Evolutionary conservation across 805 yeast genomes (phyloP).

Genomic region (Ogataea methanolica): DNA sequence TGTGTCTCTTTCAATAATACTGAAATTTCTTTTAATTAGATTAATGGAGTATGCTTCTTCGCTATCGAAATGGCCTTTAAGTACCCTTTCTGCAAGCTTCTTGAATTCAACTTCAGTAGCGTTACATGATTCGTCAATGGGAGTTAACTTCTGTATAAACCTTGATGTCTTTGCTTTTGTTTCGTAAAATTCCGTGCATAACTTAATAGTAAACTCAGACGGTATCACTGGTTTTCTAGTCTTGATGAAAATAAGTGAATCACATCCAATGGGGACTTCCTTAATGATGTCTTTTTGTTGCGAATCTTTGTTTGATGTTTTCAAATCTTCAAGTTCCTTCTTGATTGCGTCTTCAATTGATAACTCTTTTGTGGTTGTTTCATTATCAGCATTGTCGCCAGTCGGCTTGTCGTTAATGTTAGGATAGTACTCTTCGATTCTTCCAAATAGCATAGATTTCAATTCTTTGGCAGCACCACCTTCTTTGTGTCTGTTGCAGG

Average conservation of each 20-base stretch:
- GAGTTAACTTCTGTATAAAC: constrained; percentile 75
- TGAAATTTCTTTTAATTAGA: constrained; percentile 74
- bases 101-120: constrained; percentile 66
- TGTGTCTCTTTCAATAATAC: constrained; percentile 63
- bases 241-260: constrained; percentile 82
- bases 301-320: constrained; percentile 34
- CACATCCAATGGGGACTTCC: constrained; percentile 66
- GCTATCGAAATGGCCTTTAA: constrained; percentile 15
- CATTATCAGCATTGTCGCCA: constrained; percentile 24
- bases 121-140: constrained; percentile 70
- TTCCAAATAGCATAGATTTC: constrained; percentile 51
- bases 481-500: constrained; percentile 82
- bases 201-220: constrained; percentile 55
- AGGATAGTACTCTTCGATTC: constrained; percentile 41
- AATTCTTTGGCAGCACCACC: constrained; percentile 73
- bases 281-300: constrained; percentile 44
- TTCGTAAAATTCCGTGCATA: constrained; percentile 58
- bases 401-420: constrained; percentile 13
- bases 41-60: constrained; percentile 67
- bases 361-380: constrained; percentile 37
- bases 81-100: constrained; percentile 33
- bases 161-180: constrained; percentile 56
- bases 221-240: constrained; percentile 78
- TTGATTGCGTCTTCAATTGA: constrained; percentile 75
- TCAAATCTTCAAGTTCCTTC: constrained; percentile 63